Evolutionary conservation across 148 eudicot genomes (phyloP), one percentile per base, ranked within the genome.

Genomic region (Oxyria digyna): DNA sequence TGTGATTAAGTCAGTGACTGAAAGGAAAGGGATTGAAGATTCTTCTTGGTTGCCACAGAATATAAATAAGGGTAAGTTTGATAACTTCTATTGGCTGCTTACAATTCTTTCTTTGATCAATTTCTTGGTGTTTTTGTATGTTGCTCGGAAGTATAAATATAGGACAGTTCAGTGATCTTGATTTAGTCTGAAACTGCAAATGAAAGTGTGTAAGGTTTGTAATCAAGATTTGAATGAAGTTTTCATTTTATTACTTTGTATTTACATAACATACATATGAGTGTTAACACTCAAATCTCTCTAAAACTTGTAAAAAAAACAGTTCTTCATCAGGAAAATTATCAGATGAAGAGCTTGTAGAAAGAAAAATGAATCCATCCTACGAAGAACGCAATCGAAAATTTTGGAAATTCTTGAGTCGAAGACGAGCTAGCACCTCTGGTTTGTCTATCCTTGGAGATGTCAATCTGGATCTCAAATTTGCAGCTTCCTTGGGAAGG

Each of bases 11-110:
- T 79, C 91, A 27, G 70, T 74, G 26, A 91, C 97, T 20, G 73
- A 57, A 8, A 74, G 66, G 8, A 65, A 75, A 70, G 37, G 37
- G 35, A 29, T 2, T 14, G 67, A 78, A 37, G 68, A 67, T 42
- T 70, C 64, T 3, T 91, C 97, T 0, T 91, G 97, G 97, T 78
- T 91, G 68, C 84, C 97, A n/a, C 97, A 91, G 82, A 91, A 91
- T 66, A 83, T 91, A 67, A 91, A 91, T 67, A 85, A 82, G 2
- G 97, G 95, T 23, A 82, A 84, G 43, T 91, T 91, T 76, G 97
- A 91, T 74, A 80, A 85, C 68, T 76, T 91, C 18, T 91, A 88
- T 67, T 88, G 91, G 96, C 87, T 91, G 70, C 97, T 91, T 33
- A 79, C 91, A 0, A 82, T 77, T 24, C 55, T 91, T 65, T 82